Conservation (phyloP, 192 early-diverging fungal species). For the Coemansia sp. region DNA sequence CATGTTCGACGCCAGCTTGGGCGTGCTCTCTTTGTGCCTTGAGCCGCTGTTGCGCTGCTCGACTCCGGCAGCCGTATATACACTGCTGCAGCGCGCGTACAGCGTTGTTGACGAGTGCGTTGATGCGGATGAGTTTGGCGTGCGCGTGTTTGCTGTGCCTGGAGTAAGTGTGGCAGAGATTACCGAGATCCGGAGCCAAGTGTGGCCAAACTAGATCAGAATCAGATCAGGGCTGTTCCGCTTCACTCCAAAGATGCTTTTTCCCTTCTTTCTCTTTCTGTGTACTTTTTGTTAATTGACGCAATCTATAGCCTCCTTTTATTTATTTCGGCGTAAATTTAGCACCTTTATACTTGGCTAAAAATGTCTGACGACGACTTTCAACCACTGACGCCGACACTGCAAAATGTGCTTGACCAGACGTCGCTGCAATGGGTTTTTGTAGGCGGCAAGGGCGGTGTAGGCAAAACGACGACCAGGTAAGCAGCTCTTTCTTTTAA, state of each 20-base stretch:
- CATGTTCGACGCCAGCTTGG: constrained; percentile 56
- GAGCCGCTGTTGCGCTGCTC: constrained; percentile 51
- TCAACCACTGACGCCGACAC: constrained; percentile 74
- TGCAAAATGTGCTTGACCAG: constrained; percentile 97
- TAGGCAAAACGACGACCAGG: constrained; percentile 86
- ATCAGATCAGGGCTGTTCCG: too few species aligned
- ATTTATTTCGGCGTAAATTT: too few species aligned
- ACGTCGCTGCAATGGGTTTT: constrained; percentile 97
- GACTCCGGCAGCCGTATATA: constrained; percentile 49
- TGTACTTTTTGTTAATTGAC: not conserved
- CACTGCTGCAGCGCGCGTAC: constrained; percentile 55
- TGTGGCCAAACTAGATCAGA: constrained; percentile 1
- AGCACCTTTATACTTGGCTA: not conserved
- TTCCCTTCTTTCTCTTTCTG: constrained; percentile 11
- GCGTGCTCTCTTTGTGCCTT: constrained; percentile 52
- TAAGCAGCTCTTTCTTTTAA: constrained; percentile 13
- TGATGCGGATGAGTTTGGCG: constrained; percentile 49
- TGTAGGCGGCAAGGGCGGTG: constrained; percentile 99
- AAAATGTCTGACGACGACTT: constrained; percentile 68
- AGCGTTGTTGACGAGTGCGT: constrained; percentile 30
- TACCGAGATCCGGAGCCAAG: constrained; percentile 19
- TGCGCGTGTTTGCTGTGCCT: constrained; percentile 22
- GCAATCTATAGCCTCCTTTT: not conserved
- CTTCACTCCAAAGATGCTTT: not conserved
- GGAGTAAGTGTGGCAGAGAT: constrained; percentile 16